Evolutionary conservation across 345 rosid genomes (phyloP).

Genomic region (Diplotaxis tenuifolia): DNA sequence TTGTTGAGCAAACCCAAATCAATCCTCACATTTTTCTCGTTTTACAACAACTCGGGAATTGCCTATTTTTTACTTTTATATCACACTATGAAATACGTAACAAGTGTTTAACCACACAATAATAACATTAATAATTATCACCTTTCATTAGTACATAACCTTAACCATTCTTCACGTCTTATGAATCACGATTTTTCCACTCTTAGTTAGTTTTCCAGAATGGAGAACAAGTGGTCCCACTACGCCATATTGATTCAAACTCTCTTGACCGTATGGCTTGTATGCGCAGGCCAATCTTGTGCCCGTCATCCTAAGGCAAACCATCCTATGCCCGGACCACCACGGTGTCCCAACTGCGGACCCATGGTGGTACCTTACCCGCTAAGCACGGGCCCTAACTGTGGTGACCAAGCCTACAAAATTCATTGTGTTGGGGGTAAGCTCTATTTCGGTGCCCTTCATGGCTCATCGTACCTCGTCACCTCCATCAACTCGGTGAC

Average conservation of each 20-base stretch:
- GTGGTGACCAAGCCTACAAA: conserved; percentile 45
- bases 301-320: conserved; percentile 31
- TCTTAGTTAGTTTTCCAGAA: not conserved
- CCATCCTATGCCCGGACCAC: conserved; percentile 21
- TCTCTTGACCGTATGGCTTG: conserved; percentile 20
- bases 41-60: conserved; percentile 30
- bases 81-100: conserved; percentile 10
- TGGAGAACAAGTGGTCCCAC: conserved; percentile 16
- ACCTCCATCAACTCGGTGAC: conserved; percentile 44
- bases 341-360: conserved; percentile 44
- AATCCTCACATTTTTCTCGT: conserved; percentile 30
- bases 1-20: conserved; percentile 23
- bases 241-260: conserved; percentile 4
- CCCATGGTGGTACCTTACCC: conserved; percentile 44
- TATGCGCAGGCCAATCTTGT: not conserved
- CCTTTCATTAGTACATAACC: conserved; percentile 18
- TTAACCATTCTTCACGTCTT: conserved; percentile 9
- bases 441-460: conserved; percentile 43
- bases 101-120: conserved; percentile 18
- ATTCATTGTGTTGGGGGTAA: conserved; percentile 42
- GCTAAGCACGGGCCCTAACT: conserved; percentile 37
- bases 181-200: not conserved
- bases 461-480: conserved; percentile 50
- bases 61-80: conserved; percentile 2
- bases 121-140: conserved; percentile 7